phyloP scores from a whole-genome alignment of 495 filamentous ascomycete genomes.

The Cercophora scortea region DNA sequence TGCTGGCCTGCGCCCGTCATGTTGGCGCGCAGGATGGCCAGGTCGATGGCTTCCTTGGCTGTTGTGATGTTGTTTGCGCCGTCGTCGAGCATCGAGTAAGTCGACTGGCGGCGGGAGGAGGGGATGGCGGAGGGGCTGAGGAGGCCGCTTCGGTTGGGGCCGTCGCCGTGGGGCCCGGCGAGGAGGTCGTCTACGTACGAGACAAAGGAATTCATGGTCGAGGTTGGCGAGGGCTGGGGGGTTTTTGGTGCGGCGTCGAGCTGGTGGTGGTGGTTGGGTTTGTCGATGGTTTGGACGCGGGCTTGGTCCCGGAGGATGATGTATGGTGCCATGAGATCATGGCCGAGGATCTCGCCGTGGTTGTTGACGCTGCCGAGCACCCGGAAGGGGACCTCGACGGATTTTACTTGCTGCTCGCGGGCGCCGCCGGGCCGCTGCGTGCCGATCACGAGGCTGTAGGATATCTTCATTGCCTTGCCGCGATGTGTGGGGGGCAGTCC shows the following conservation, averaged over 20 bases:
- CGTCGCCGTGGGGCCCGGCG: slow-evolving; percentile 45
- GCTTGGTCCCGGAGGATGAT: slow-evolving; percentile 85
- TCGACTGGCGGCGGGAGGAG: slow-evolving; percentile 48
- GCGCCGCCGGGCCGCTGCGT: slow-evolving; percentile 76
- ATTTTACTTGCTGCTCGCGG: slow-evolving; percentile 74
- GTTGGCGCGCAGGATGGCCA: slow-evolving; percentile 78
- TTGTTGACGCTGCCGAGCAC: slow-evolving; percentile 83
- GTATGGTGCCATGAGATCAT: slow-evolving; percentile 91
- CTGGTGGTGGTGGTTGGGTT: background rate
- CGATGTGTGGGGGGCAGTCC: slow-evolving; percentile 85
- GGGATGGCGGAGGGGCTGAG: slow-evolving; percentile 57
- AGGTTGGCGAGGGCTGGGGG: slow-evolving; percentile 2
- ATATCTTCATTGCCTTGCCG: slow-evolving; percentile 89
- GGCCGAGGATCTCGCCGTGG: slow-evolving; percentile 53
- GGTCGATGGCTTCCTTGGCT: slow-evolving; percentile 80
- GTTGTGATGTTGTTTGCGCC: slow-evolving; percentile 29
- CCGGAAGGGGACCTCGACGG: slow-evolving; percentile 92
- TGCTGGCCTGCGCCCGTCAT: slow-evolving; percentile 48
- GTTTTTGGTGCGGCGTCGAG: no score
- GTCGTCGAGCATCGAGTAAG: slow-evolving; percentile 25
- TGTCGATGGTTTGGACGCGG: slow-evolving; percentile 45
- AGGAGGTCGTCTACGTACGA: slow-evolving; percentile 77
- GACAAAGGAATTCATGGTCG: slow-evolving; percentile 56
- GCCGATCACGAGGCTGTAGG: slow-evolving; percentile 85
- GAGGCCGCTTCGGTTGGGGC: slow-evolving; percentile 43